Base-by-base conservation (phyloP, 2,329 filamentous ascomycete genomes). In the Penicillium sp. region DNA sequence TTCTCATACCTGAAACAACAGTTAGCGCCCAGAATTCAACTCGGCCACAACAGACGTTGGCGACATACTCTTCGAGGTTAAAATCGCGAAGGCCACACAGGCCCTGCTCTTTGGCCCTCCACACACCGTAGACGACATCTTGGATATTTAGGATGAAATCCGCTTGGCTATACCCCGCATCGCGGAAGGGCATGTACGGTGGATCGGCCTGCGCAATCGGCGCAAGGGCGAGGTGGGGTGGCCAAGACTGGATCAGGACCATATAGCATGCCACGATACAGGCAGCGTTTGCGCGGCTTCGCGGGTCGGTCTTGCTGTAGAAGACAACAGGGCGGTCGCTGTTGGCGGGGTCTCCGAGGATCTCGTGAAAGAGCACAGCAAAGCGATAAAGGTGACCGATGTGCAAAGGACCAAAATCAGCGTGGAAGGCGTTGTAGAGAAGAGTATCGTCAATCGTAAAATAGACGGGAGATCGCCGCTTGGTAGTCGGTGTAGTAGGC, bases 241-340 rank as follows among this genome's bases (percentile, higher is more conserved):
- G 90, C 94, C 94, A 99, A 38, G 89, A 90, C 76, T 99, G 94
- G 63, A 99, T 96, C 59, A 99, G 77, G 39, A 99, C 92, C 92
- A 99, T 97, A 77, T 99, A 99, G 77, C 91, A 96, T 48, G 94
- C 92, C 41, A 99, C 83, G 67, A 99, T 82, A 70, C 92, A 96
- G 25, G 94, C 91, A 43, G 94, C 91, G 74, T 99, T 99, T 60
- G 69, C 94, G 46, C 70, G 82, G 89, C 92, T 96, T 69, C 91
- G 86, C 28, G 92, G 86, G 74, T 99, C 92, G 5, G 92, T 87
- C 63, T 86, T 87, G 74, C 92, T 96, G 88, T 91, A 99, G 74
- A 99, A 96, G 8, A 97, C 92, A 51, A 99, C 90, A 1, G 90
- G 88, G 43, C 90, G 82, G 59, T 91, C 86, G 76, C 92, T 89